Percentiles rank a stretch among this genome's conserved stretches.
Conservation (phyloP, 78 protist genomes). For the Dictyostelium intermedium region DNA sequence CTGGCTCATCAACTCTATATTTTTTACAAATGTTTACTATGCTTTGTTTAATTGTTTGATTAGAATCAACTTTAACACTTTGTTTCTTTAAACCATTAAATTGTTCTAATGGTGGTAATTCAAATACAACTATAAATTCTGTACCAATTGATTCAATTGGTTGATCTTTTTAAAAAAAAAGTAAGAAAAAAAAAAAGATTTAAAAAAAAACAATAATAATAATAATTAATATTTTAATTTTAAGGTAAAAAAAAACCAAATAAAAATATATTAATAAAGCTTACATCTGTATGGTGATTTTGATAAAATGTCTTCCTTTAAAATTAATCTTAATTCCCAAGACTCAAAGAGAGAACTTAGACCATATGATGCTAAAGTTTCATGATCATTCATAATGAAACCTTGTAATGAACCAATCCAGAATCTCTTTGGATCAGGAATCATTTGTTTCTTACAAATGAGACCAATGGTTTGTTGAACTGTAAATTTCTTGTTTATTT, state of each 20-base stretch:
- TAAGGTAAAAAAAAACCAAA: neutral
- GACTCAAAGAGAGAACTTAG: slow-evolving; percentile 54
- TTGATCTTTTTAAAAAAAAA: slow-evolving; percentile 3
- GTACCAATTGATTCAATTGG: slow-evolving; percentile 65
- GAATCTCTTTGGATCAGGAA: slow-evolving; percentile 79
- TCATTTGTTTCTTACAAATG: slow-evolving; percentile 64
- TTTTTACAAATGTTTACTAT: slow-evolving; percentile 47
- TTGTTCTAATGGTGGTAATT: slow-evolving; percentile 75
- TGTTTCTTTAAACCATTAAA: slow-evolving; percentile 78
- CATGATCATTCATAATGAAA: slow-evolving; percentile 60
- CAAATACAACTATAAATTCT: slow-evolving; percentile 74
- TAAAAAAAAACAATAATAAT: no score
- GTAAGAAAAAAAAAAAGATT: no score
- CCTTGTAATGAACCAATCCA: slow-evolving; percentile 75
- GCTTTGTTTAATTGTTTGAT: slow-evolving; percentile 35
- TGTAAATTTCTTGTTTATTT: slow-evolving; percentile 62
- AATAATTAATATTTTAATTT: no score
- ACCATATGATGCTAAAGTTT: slow-evolving; percentile 58
- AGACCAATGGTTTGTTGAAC: slow-evolving; percentile 44
- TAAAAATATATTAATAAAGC: no score
- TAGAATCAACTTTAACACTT: slow-evolving; percentile 58
- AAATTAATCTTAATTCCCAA: slow-evolving; percentile 58
- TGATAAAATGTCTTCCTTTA: slow-evolving; percentile 56
- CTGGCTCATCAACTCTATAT: slow-evolving; percentile 62
- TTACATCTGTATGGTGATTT: slow-evolving; percentile 60